Conservation (phyloP, 2,329 filamentous ascomycete genomes). For the Tolypocladium amazonense region DNA sequence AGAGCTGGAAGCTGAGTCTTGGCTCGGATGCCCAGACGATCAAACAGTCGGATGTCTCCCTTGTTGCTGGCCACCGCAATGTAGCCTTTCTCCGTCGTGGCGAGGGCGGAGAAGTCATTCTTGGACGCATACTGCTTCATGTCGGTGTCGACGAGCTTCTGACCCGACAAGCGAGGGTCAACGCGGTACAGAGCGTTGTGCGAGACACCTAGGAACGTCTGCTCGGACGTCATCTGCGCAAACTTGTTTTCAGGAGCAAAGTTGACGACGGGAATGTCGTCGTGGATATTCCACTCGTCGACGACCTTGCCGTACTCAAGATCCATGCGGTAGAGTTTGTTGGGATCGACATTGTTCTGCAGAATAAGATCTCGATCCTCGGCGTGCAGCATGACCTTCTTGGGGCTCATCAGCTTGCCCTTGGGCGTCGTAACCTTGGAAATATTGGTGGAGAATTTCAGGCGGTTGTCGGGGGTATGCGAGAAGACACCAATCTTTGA, state of each 20-base stretch:
- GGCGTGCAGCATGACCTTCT: constrained; percentile 92
- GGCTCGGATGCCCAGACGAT: constrained; percentile 90
- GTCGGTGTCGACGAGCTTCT: constrained; percentile 86
- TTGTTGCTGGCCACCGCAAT: constrained; percentile 97
- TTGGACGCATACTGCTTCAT: constrained; percentile 95
- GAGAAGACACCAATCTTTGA: constrained; percentile 99
- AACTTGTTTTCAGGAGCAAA: constrained; percentile 98
- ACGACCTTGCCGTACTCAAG: constrained; percentile 96
- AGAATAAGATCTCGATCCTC: constrained; percentile 85
- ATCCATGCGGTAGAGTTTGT: constrained; percentile 94
- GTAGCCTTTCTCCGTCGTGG: constrained; percentile 93
- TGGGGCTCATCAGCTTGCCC: constrained; percentile 82
- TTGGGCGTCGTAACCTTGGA: constrained; percentile 86
- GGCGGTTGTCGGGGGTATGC: constrained; percentile 81
- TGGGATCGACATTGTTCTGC: constrained; percentile 73
- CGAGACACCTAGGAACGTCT: constrained; percentile 90
- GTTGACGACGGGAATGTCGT: constrained; percentile 84
- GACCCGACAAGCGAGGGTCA: constrained; percentile 79
- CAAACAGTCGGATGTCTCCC: constrained; percentile 93
- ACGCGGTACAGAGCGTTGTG: constrained; percentile 88
- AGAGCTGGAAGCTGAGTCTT: constrained; percentile 96
- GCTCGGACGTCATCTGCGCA: constrained; percentile 89
- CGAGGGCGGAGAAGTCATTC: constrained; percentile 91
- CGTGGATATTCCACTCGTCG: constrained; percentile 97
- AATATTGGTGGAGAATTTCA: constrained; percentile 95